phyloP scores from a whole-genome alignment of 345 rosid genomes.

The Excoecaria cochinchinensis region DNA sequence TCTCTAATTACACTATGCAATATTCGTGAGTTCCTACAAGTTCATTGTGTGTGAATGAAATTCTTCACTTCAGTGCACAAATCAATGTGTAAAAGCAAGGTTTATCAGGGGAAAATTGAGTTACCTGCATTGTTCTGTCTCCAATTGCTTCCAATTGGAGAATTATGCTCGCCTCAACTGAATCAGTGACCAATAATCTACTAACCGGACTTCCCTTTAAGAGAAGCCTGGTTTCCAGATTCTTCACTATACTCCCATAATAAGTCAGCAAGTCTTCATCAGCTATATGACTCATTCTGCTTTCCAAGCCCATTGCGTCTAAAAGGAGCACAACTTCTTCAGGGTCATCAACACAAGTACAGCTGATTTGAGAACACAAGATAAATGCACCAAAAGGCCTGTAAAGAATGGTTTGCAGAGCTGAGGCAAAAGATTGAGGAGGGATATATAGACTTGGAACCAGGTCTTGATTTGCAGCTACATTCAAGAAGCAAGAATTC shows the following conservation, averaged over 20 bases:
- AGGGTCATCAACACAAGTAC: constrained; percentile 50
- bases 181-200: not conserved
- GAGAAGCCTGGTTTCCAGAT: constrained; percentile 13
- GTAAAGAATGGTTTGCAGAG: constrained; percentile 19
- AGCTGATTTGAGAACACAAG: constrained; percentile 35
- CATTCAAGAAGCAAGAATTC: constrained; percentile 60
- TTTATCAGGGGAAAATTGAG: not conserved
- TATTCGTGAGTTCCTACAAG: not conserved
- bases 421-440: constrained; percentile 3
- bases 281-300: constrained; percentile 6
- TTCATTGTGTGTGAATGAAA: not conserved
- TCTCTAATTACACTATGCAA: not conserved
- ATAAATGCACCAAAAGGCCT: constrained; percentile 62
- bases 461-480: constrained; percentile 37
- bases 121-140: constrained; percentile 30
- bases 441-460: constrained; percentile 31
- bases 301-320: constrained; percentile 8
- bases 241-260: constrained; percentile 17
- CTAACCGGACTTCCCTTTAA: constrained; percentile 22
- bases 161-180: constrained; percentile 25
- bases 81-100: not conserved
- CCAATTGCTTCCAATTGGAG: constrained; percentile 38
- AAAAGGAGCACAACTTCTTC: constrained; percentile 36
- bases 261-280: constrained; percentile 17
- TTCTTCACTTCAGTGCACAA: too few relatives aligned